Percentiles rank a stretch among this genome's conserved stretches.
Conservation (phyloP, 1,284 basidiomycete genomes). For the Fomitopsis palustris region DNA sequence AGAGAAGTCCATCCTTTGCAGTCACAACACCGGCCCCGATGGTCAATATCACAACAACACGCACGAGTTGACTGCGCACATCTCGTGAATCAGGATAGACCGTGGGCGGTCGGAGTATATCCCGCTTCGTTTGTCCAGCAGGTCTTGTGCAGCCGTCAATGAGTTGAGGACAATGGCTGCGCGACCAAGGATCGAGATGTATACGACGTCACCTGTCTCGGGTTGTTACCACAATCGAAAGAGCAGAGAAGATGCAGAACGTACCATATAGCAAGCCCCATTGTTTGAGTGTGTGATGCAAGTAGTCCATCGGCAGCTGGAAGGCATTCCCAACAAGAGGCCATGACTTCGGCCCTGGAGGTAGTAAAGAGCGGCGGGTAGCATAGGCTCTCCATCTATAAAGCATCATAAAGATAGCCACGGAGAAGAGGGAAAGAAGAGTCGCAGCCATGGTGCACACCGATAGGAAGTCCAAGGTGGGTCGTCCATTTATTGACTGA, state of each 20-base stretch:
- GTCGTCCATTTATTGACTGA: too few species aligned
- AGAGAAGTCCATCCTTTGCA: not conserved
- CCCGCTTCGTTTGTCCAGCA: slow-evolving; percentile 51
- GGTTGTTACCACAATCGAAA: slow-evolving; percentile 13
- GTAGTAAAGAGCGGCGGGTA: slow-evolving; percentile 12
- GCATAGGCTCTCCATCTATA: too few species aligned
- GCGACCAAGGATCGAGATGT: slow-evolving; percentile 32
- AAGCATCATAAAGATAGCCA: too few species aligned
- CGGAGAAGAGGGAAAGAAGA: too few species aligned
- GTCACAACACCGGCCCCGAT: not conserved
- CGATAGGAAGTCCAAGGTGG: too few species aligned
- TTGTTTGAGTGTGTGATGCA: slow-evolving; percentile 37
- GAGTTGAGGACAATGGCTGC: slow-evolving; percentile 20
- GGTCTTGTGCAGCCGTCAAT: slow-evolving; percentile 46
- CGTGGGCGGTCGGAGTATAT: slow-evolving; percentile 43
- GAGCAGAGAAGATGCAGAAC: not conserved
- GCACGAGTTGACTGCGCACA: slow-evolving; percentile 18
- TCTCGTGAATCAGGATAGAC: slow-evolving; percentile 22
- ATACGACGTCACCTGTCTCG: slow-evolving; percentile 31
- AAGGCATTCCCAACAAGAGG: slow-evolving; percentile 48
- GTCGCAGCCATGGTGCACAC: too few species aligned
- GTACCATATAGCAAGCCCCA: slow-evolving; percentile 27
- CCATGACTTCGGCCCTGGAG: slow-evolving; percentile 44
- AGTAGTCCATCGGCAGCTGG: slow-evolving; percentile 37
- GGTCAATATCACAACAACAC: not conserved